Base-by-base conservation (phyloP, 2,329 filamentous ascomycete species). In the Rutstroemia sp. region DNA sequence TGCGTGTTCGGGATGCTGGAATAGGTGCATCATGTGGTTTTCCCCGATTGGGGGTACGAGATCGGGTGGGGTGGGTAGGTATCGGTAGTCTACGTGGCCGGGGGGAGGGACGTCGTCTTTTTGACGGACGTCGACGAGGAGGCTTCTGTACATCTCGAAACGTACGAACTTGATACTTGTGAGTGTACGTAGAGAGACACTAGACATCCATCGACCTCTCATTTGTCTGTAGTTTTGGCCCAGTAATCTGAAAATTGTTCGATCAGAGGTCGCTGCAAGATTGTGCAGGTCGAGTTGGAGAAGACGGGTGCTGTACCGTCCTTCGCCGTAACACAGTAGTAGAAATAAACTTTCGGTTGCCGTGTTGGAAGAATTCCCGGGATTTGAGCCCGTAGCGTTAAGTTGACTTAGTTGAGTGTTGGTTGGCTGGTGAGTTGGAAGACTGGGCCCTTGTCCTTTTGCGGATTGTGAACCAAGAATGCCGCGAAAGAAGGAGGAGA, bases 141-240 rank as follows among this genome's bases (percentile, higher is more conserved):
- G 50, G n/a, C 54, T 57, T 14, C 23, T 27, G 23, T 60, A 58
- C n/a, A 61, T 38, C 27, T 63, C 59, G 39, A 65, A 65, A 4
- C 57, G 38, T 0, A 64, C 63, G 19, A 65, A 65, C 17, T 63
- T 64, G 40, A 65, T 62, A n/a, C 49, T 56, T 23, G 17, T 36
- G 3, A 64, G 51, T 2, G 44, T 61, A 5, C 56, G 51, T 0
- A 65, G 40, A 2, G 62, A 63, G 5, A 61, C n/a, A 2, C 14
- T 42, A 1, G 50, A 57, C 0, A 48, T 7, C 39, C 46, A 63
- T 30, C 17, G 48, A 23, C 56, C 48, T 16, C 55, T 46, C 53
- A 61, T 58, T 2, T 36, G 40, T 8, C 34, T 39, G 19, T 65
- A 64, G 4, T 54, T 48, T 2, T 7, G 5, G 2, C 59, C 50